These are phyloP conservation scores for Botrytis tulipae DNA, from an alignment of 2,329 filamentous ascomycete genomes.

Conservation along the genomic window DNA sequence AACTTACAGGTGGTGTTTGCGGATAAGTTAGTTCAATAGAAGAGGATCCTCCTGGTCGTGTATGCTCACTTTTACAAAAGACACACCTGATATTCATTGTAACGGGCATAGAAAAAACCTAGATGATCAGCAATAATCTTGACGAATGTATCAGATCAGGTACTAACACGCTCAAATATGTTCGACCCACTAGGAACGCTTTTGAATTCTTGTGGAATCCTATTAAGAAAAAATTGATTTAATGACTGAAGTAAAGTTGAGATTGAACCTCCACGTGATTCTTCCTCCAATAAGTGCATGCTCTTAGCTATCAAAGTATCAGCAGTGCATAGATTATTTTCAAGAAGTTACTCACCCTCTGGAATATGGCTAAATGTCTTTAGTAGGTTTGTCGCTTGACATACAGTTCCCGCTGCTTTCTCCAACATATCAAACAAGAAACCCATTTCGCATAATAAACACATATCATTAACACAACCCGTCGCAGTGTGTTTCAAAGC, in stretches of 20 bases:
- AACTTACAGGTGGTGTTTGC: conserved; percentile 35
- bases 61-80: conserved; percentile 83
- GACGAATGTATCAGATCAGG: neutral
- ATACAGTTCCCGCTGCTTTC: conserved; percentile 90
- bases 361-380: conserved; percentile 84
- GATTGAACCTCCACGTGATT: conserved; percentile 68
- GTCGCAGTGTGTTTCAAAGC: conserved; percentile 87
- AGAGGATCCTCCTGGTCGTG: conserved; percentile 72
- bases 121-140: conserved; percentile 31
- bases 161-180: conserved; percentile 65
- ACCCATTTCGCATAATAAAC: conserved; percentile 88
- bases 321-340: conserved; percentile 23
- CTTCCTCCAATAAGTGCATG: conserved; percentile 81
- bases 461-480: conserved; percentile 76
- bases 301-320: conserved; percentile 56
- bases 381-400: conserved; percentile 91
- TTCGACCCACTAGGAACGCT: conserved; percentile 61
- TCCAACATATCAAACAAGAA: conserved; percentile 98
- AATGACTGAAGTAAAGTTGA: conserved; percentile 83
- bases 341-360: conserved; percentile 53
- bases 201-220: conserved; percentile 74
- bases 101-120: conserved; percentile 67
- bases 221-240: conserved; percentile 80
- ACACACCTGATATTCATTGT: conserved; percentile 77
- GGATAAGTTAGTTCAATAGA: conserved; percentile 88